A percentile compares a stretch with the other conserved stretches of the same genome.
phyloP scores from a whole-genome alignment of 192 early-diverging fungal genomes.

The Nowakowskiella sp. region DNA sequence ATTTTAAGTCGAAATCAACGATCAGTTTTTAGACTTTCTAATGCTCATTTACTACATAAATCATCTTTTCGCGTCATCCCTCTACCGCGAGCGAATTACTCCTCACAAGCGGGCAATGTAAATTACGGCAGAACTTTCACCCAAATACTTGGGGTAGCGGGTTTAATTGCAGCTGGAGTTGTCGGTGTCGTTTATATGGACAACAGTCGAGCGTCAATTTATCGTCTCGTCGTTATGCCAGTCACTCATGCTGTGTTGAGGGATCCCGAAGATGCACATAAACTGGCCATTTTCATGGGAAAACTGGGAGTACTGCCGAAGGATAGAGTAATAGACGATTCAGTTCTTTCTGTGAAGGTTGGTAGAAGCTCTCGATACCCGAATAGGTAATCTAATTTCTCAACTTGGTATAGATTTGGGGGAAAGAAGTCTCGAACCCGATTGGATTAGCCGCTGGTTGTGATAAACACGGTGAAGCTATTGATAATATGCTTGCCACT shows the following conservation, averaged over 20 bases:
- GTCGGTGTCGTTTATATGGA: conserved; percentile 49
- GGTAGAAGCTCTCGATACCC: not conserved
- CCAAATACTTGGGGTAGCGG: conserved; percentile 7
- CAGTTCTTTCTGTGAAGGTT: not conserved
- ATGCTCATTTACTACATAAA: too few species aligned
- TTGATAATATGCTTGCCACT: conserved; percentile 72
- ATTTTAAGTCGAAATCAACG: too few species aligned
- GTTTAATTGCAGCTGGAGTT: conserved; percentile 22
- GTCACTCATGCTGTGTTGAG: conserved; percentile 52
- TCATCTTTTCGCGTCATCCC: too few species aligned
- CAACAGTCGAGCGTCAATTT: conserved; percentile 67
- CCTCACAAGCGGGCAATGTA: too few species aligned
- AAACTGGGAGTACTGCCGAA: conserved; percentile 55
- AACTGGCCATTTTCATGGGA: conserved; percentile 49
- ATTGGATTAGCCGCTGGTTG: conserved; percentile 84
- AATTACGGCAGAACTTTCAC: too few species aligned
- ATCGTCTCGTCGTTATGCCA: conserved; percentile 59
- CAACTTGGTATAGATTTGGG: conserved; percentile 47
- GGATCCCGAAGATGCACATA: conserved; percentile 73
- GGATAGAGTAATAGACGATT: conserved; percentile 52
- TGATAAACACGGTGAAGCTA: conserved; percentile 85
- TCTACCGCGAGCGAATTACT: too few species aligned
- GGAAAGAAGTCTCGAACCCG: conserved; percentile 66
- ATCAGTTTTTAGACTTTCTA: too few species aligned
- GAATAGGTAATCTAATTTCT: not conserved